Conservation (phyloP, 805 yeast genomes). For the Nakazawaea sp. region DNA sequence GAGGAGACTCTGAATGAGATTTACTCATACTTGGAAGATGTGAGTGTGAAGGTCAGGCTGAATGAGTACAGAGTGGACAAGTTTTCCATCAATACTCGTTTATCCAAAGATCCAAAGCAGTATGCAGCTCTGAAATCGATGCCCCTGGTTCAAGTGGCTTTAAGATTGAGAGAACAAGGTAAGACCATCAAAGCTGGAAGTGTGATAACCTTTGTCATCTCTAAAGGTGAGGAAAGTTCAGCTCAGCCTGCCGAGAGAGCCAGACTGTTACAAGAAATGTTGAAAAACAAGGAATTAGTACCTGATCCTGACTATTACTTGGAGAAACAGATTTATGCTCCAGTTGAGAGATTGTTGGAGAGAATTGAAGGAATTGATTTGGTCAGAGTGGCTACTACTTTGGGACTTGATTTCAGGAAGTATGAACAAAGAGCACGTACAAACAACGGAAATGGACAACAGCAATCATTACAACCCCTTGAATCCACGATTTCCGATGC, state of each 20-base stretch:
- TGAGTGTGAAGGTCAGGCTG: slow-evolving; percentile 48
- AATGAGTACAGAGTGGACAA: slow-evolving; percentile 61
- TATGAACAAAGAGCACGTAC: slow-evolving; percentile 41
- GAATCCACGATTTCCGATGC: slow-evolving; percentile 76
- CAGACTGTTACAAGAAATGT: slow-evolving; percentile 68
- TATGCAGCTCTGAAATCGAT: slow-evolving; percentile 84
- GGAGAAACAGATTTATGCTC: slow-evolving; percentile 85
- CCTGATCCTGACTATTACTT: slow-evolving; percentile 79
- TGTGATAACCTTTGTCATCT: slow-evolving; percentile 81
- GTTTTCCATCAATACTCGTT: slow-evolving; percentile 75
- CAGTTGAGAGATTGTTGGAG: slow-evolving; percentile 81
- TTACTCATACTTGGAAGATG: slow-evolving; percentile 61
- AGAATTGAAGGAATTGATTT: slow-evolving; percentile 83
- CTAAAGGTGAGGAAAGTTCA: slow-evolving; percentile 37
- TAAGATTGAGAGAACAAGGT: slow-evolving; percentile 73
- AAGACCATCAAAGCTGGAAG: slow-evolving; percentile 84
- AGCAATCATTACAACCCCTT: slow-evolving; percentile 49
- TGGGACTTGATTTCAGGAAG: slow-evolving; percentile 71
- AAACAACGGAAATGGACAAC: slow-evolving; percentile 22
- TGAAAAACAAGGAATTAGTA: slow-evolving; percentile 38
- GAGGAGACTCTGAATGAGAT: slow-evolving; percentile 69
- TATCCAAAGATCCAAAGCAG: slow-evolving; percentile 82
- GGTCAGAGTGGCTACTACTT: slow-evolving; percentile 63
- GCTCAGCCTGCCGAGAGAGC: slow-evolving; percentile 71
- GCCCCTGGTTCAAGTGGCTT: slow-evolving; percentile 82